Conservation (phyloP, 805 yeast genomes). For the Candida sphagnicola region DNA sequence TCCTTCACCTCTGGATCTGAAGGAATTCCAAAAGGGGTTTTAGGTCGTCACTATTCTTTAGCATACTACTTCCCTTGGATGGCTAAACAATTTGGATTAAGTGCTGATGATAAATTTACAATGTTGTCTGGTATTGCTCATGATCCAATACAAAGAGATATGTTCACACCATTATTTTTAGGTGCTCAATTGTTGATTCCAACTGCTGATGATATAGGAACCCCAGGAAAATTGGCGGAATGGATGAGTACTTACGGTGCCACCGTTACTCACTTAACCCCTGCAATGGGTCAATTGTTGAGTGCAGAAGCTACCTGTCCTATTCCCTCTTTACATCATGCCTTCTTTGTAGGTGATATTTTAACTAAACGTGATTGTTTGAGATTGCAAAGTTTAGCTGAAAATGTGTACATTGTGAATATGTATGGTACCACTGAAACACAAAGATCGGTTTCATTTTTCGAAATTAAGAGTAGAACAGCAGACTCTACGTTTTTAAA, state of each 20-base stretch:
- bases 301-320: slow-evolving; percentile 92
- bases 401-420: slow-evolving; percentile 84
- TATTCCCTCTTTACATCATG: slow-evolving; percentile 85
- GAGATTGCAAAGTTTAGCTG: slow-evolving; percentile 86
- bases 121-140: slow-evolving; percentile 99
- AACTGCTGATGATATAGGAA: slow-evolving; percentile 95
- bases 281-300: slow-evolving; percentile 98
- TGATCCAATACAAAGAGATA: slow-evolving; percentile 98
- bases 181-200: slow-evolving; percentile 95
- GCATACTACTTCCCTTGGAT: slow-evolving; percentile 99
- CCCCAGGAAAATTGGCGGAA: slow-evolving; percentile 95
- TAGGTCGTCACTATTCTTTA: slow-evolving; percentile 94
- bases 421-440: slow-evolving; percentile 99
- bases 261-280: slow-evolving; percentile 95
- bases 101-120: slow-evolving; percentile 82
- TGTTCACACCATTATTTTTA: slow-evolving; percentile 94
- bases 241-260: slow-evolving; percentile 95
- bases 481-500: slow-evolving; percentile 71
- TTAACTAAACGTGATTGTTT: slow-evolving; percentile 95
- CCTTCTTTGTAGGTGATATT: slow-evolving; percentile 97
- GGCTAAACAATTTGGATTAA: slow-evolving; percentile 78
- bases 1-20: slow-evolving; percentile 98
- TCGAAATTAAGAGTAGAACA: slow-evolving; percentile 73
- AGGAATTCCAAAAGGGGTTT: slow-evolving; percentile 97
- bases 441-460: slow-evolving; percentile 95